phyloP scores from a whole-genome alignment of 2,329 filamentous ascomycete genomes.

The Fusarium albosuccineum region DNA sequence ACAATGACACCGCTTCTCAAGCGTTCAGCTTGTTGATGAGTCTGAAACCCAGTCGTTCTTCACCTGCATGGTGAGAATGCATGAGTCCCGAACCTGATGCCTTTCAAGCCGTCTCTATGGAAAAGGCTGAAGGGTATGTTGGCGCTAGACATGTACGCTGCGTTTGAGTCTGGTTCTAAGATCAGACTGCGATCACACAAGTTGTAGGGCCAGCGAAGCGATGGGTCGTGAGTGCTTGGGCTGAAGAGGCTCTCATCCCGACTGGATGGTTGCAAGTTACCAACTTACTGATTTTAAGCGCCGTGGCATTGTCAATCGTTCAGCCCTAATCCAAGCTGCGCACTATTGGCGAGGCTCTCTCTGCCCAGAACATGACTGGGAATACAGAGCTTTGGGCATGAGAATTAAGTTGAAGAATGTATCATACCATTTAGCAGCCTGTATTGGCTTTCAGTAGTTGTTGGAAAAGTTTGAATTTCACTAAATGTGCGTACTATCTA shows the following conservation, averaged over 20 bases:
- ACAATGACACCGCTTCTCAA: not conserved
- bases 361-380: no score
- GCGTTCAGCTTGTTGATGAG: not conserved
- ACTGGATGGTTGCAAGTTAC: conserved; percentile 9
- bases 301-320: no score
- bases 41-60: not conserved
- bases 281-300: not conserved
- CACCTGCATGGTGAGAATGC: conserved; percentile 1
- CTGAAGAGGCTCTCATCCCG: not conserved
- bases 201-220: not conserved
- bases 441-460: no score
- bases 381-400: no score
- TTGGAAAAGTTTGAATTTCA: no score
- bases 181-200: not conserved
- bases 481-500: no score
- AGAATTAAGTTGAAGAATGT: no score
- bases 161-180: not conserved
- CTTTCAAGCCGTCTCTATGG: not conserved
- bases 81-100: not conserved
- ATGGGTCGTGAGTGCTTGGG: not conserved
- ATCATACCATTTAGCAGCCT: no score
- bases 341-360: no score
- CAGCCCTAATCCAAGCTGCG: no score
- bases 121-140: not conserved
- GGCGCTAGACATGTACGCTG: conserved; percentile 1